Conservation (phyloP, 495 filamentous ascomycete species). For the Penicillium diatomitis region DNA sequence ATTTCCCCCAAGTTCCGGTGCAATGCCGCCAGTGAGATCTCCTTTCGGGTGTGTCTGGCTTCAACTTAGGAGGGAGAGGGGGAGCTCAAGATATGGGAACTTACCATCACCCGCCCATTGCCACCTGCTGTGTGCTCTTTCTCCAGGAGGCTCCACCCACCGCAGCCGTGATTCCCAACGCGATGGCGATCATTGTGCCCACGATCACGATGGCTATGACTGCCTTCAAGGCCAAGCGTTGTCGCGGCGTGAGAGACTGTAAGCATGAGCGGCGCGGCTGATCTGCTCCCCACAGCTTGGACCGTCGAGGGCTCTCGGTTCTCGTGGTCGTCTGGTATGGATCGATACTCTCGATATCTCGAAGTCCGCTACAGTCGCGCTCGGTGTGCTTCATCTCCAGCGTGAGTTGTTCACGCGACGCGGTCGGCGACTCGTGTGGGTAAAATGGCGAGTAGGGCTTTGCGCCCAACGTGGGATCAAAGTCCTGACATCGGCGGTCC, state of each 20-base stretch:
- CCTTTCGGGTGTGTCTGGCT: too few relatives aligned
- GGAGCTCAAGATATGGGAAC: neutral
- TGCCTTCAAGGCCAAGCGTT: slow-evolving; percentile 43
- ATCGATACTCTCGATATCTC: slow-evolving; percentile 23
- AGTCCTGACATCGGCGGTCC: slow-evolving; percentile 19
- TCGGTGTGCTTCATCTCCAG: slow-evolving; percentile 26
- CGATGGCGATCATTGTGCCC: slow-evolving; percentile 51
- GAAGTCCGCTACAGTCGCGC: slow-evolving; percentile 10
- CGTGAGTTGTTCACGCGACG: slow-evolving; percentile 37
- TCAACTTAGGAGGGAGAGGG: too few relatives aligned
- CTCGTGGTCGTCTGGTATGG: slow-evolving; percentile 6
- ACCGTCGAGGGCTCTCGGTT: slow-evolving; percentile 18
- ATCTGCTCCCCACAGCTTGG: slow-evolving; percentile 36
- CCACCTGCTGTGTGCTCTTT: slow-evolving; percentile 19
- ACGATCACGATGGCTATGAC: slow-evolving; percentile 47
- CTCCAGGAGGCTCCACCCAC: slow-evolving; percentile 53
- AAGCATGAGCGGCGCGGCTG: slow-evolving; percentile 26
- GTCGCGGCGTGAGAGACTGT: slow-evolving; percentile 35
- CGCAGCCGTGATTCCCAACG: slow-evolving; percentile 51
- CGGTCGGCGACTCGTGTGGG: slow-evolving; percentile 40
- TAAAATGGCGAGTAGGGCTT: slow-evolving; percentile 54
- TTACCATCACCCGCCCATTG: slow-evolving; percentile 9
- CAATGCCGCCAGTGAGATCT: neutral
- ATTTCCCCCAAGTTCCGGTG: neutral
- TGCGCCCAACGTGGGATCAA: slow-evolving; percentile 33